Evolutionary conservation across 1,139 yeast genomes (phyloP), one percentile per base, ranked within the genome.

Genomic region (Saccharomyces hybrid): DNA sequence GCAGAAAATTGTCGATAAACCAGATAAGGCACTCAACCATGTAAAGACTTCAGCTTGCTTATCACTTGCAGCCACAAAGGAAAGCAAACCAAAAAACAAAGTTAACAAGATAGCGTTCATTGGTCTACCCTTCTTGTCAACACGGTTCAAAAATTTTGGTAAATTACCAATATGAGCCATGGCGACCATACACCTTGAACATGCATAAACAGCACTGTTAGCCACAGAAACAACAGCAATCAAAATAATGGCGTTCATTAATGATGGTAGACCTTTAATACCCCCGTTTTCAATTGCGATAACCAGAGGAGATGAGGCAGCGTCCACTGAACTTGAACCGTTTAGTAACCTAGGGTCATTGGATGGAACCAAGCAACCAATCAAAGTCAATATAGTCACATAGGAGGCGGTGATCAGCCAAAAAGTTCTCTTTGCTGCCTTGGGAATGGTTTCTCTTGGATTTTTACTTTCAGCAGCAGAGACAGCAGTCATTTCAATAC

Each of bases 391-490:
- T 28, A 85, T 79, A 27, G 81, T 73, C 55, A 86, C 73, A 72
- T 86, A 86, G 66, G 85, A 84, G 27, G 81, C 70, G 25, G 84
- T 75, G 59, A 86, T 83, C 69, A 89, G 77, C 90, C 90, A 85
- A 72, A 86, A 84, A 23, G 86, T 88, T 69, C 85, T 89, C 70
- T 85, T 85, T 56, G 84, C 79, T 48, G 93, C 93, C 61, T 76
- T 75, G 58, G 93, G 93, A 53, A 86, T 75, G 6, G 85, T 71
- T 62, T 77, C 78, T 68, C 86, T 77, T 58, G 97, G 96, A 70
- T 88, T 85, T 54, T 75, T 77, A 49, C 95, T 82, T 73, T 91
- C 97, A 42, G 96, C 90, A 48, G 95, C 91, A 32, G 95, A 90
- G 63, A 90, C 78, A 57, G 95, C 96, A 54, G 85, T 84, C 66